Percentiles rank a stretch among this genome's conserved stretches.
Conservation (phyloP, 441 rosid genomes). For the Mallotus repandus region DNA sequence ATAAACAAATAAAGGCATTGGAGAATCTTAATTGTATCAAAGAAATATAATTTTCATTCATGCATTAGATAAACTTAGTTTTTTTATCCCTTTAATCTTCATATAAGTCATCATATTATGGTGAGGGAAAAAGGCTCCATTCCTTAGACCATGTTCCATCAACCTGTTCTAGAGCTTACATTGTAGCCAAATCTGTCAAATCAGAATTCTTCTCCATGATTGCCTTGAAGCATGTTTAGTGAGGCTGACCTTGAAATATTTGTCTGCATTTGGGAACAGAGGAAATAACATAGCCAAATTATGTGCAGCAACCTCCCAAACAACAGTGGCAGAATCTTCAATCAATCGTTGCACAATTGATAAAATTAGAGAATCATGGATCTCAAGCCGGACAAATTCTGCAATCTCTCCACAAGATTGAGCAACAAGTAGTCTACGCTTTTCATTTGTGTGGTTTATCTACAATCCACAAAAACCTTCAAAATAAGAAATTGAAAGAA, state of each 20-base stretch:
- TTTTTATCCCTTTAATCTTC: constrained; percentile 20
- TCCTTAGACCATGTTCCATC: constrained; percentile 51
- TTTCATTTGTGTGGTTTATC: constrained; percentile 97
- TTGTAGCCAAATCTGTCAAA: constrained; percentile 73
- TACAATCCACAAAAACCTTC: constrained; percentile 33
- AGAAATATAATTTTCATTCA: background rate
- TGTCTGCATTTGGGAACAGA: constrained; percentile 87
- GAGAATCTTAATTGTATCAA: constrained; percentile 22
- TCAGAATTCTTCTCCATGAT: constrained; percentile 76
- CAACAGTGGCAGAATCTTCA: constrained; percentile 94
- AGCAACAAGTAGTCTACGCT: constrained; percentile 96
- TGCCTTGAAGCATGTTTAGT: constrained; percentile 72
- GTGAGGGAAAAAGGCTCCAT: constrained; percentile 43
- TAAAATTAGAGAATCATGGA: constrained; percentile 93
- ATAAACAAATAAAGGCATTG: constrained; percentile 35
- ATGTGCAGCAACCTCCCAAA: constrained; percentile 94
- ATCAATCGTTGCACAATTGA: constrained; percentile 90
- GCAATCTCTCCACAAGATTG: constrained; percentile 99
- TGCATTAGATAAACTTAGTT: background rate
- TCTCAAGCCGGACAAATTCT: constrained; percentile 88
- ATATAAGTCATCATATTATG: constrained; percentile 39
- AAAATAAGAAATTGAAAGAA: background rate
- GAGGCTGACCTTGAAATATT: constrained; percentile 99
- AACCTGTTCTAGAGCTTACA: constrained; percentile 77
- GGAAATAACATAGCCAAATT: constrained; percentile 95